phyloP scores from a whole-genome alignment of 164 flowering plant species.

The Magnolia sinica region DNA sequence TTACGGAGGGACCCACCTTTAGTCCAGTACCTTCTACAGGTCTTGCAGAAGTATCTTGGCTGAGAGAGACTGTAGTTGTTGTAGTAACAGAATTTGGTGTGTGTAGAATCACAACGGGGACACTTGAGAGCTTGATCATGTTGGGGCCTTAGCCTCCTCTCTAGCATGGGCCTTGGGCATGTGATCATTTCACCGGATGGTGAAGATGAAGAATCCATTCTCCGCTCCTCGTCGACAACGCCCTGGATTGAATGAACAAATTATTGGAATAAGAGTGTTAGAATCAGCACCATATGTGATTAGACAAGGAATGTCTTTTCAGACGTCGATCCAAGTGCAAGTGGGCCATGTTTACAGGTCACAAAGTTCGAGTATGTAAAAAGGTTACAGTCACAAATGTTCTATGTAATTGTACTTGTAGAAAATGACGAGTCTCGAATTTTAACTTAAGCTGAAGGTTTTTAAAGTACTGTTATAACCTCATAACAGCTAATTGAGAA shows the following conservation, averaged over 20 bases:
- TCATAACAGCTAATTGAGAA: background rate
- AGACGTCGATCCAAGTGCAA: background rate
- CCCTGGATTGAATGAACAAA: conserved; percentile 9
- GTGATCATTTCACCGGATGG: conserved; percentile 50
- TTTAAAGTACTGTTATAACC: background rate
- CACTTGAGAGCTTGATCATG: conserved; percentile 71
- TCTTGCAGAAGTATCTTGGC: conserved; percentile 82
- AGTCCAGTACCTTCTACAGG: conserved; percentile 83
- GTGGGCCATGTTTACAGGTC: background rate
- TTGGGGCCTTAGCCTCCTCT: conserved; percentile 60
- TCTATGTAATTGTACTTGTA: background rate
- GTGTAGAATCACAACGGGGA: conserved; percentile 74
- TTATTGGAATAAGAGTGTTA: background rate
- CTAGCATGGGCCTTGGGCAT: conserved; percentile 47
- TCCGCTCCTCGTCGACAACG: conserved; percentile 42
- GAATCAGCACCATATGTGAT: background rate
- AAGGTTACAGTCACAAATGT: background rate
- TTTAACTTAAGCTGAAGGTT: background rate
- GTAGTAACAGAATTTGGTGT: conserved; percentile 85
- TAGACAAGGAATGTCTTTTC: background rate
- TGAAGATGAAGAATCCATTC: conserved; percentile 47
- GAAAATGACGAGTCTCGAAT: background rate
- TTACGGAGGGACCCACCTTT: conserved; percentile 77
- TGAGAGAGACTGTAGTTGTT: conserved; percentile 85
- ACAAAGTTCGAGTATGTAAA: background rate